A percentile compares a stretch with the other conserved stretches of the same genome.
Evolutionary conservation across 768 basidiomycete species (phyloP).

Genomic region (Podaxis sp.): DNA sequence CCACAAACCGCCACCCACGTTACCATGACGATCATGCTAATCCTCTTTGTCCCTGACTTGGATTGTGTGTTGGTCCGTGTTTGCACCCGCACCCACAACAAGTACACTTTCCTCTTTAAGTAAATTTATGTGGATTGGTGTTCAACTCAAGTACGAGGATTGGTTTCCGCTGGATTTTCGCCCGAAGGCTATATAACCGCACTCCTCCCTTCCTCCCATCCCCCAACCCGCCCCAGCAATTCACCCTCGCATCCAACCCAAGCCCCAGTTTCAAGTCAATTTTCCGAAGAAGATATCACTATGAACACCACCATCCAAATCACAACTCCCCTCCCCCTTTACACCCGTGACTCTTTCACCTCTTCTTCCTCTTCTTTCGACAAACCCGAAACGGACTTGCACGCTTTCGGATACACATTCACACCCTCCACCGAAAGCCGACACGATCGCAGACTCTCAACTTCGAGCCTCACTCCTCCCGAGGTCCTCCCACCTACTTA

Average conservation of each 20-base stretch:
- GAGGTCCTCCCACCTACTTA: conserved; percentile 37
- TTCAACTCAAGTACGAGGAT: not conserved
- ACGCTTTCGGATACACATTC: conserved; percentile 31
- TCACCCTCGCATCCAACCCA: not conserved
- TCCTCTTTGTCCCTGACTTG: not conserved
- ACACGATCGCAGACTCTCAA: conserved; percentile 27
- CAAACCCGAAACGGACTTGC: not conserved
- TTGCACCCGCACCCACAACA: not conserved
- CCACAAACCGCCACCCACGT: not conserved
- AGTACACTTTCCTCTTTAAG: not conserved
- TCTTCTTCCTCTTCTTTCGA: conserved; percentile 3
- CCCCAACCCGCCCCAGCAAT: not conserved
- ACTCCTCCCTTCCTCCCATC: not conserved
- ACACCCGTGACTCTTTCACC: conserved; percentile 9
- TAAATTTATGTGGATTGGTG: not conserved
- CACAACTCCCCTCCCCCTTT: not conserved
- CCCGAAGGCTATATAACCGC: not conserved
- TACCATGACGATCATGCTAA: not conserved
- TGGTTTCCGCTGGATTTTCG: not conserved
- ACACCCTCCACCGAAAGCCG: conserved; percentile 36
- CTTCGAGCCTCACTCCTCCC: conserved; percentile 17
- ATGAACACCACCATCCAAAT: not conserved
- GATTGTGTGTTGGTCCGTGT: not conserved
- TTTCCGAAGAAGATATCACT: not conserved
- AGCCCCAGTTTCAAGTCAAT: not conserved